phyloP scores from a whole-genome alignment of 2,329 filamentous ascomycete genomes.

The Alternaria consortialis region DNA sequence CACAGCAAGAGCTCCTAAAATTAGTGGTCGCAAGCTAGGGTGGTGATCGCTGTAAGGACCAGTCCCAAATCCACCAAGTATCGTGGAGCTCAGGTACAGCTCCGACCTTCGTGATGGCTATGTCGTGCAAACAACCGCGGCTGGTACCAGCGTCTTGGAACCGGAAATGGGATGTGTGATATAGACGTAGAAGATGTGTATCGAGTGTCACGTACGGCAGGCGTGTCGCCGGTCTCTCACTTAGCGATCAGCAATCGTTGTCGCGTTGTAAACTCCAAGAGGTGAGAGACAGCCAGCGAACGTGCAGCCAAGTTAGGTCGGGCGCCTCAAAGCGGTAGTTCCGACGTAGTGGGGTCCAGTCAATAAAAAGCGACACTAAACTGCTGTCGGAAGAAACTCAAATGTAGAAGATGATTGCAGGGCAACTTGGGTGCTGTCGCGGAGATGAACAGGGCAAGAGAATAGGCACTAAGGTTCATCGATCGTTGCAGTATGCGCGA shows the following conservation, averaged over 20 bases:
- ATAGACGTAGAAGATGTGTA: constrained; percentile 11
- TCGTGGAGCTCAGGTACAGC: constrained; percentile 16
- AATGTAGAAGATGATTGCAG: neutral
- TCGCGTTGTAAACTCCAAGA: constrained; percentile 25
- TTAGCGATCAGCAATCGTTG: constrained; percentile 14
- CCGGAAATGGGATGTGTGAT: neutral
- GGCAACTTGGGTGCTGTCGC: constrained; percentile 10
- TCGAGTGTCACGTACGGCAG: constrained; percentile 18
- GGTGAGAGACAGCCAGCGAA: constrained; percentile 26
- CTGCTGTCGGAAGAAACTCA: neutral
- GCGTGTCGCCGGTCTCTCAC: constrained; percentile 16
- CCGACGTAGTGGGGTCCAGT: constrained; percentile 35
- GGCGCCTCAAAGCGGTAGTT: constrained; percentile 35
- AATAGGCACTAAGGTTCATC: constrained; percentile 13
- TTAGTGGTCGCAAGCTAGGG: constrained; percentile 5
- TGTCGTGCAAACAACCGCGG: constrained; percentile 8
- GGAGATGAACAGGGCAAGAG: constrained; percentile 10
- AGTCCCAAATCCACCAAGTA: neutral
- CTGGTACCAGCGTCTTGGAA: constrained; percentile 8
- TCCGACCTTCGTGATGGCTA: constrained; percentile 9
- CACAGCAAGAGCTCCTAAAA: neutral
- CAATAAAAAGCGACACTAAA: constrained; percentile 13
- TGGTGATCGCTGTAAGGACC: neutral
- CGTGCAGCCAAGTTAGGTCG: constrained; percentile 18
- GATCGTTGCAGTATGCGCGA: constrained; percentile 17